Conservation (phyloP, 2,329 filamentous ascomycete genomes). For the Anisogramma anomala region DNA sequence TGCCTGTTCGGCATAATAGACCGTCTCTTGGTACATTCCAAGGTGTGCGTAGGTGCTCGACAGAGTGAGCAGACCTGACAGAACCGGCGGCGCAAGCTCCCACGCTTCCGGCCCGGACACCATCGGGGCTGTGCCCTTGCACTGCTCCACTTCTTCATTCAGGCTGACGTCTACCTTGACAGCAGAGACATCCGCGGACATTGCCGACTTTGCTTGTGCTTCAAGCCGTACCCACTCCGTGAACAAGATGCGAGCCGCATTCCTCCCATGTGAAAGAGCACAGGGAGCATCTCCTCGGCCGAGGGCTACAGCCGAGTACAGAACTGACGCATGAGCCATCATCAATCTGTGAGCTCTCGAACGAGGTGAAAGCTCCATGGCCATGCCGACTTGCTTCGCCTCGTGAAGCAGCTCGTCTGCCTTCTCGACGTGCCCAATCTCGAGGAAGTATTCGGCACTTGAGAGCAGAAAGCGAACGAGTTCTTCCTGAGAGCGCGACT, state of each 20-base stretch:
- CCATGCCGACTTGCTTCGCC: slow-evolving; percentile 26
- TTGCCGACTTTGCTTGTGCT: slow-evolving; percentile 19
- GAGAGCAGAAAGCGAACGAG: slow-evolving; percentile 52
- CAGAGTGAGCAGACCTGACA: slow-evolving; percentile 59
- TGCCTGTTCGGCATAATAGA: slow-evolving; percentile 80
- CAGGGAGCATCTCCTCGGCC: slow-evolving; percentile 47
- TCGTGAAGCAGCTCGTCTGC: slow-evolving; percentile 33
- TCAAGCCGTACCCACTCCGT: slow-evolving; percentile 46
- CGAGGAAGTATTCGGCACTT: slow-evolving; percentile 62
- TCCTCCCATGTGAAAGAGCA: slow-evolving; percentile 46
- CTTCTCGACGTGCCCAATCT: slow-evolving; percentile 53
- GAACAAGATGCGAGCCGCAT: slow-evolving; percentile 43
- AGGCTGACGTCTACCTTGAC: slow-evolving; percentile 3
- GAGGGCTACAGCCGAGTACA: slow-evolving; percentile 56
- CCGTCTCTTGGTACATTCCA: slow-evolving; percentile 76
- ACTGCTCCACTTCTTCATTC: slow-evolving; percentile 17
- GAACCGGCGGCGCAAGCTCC: slow-evolving; percentile 63
- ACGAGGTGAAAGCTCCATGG: slow-evolving; percentile 18
- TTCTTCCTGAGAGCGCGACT: slow-evolving; percentile 26
- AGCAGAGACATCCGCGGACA: slow-evolving; percentile 4
- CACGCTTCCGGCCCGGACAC: slow-evolving; percentile 61
- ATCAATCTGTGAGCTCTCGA: slow-evolving; percentile 34
- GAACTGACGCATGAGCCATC: slow-evolving; percentile 47
- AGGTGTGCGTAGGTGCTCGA: slow-evolving; percentile 71
- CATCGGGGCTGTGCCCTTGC: slow-evolving; percentile 15